Conservation (phyloP, 2,329 filamentous ascomycete species). For the Colletotrichum scovillei region DNA sequence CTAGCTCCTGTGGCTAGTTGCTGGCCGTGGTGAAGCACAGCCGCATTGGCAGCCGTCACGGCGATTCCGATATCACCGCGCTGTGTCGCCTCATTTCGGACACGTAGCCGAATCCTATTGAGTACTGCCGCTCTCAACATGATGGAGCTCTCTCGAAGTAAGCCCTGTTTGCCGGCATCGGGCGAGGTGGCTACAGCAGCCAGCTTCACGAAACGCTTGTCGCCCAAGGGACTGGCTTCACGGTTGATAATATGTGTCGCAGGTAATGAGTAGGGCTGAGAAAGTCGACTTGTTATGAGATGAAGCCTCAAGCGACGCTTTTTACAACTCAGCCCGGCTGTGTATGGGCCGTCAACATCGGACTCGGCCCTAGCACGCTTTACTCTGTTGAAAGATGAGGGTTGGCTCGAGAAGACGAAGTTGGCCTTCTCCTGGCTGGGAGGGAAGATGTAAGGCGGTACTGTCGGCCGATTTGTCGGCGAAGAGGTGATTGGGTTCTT, state of each 20-base stretch:
- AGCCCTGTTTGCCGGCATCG: conserved; percentile 49
- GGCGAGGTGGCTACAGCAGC: conserved; percentile 49
- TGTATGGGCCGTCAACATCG: conserved; percentile 70
- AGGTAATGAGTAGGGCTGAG: conserved; percentile 75
- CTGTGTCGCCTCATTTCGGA: conserved; percentile 51
- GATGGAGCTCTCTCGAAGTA: conserved; percentile 59
- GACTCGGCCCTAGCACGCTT: conserved; percentile 54
- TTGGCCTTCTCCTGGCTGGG: background rate
- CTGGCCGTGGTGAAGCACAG: conserved; percentile 48
- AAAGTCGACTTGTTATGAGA: conserved; percentile 77
- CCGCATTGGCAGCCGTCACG: conserved; percentile 46
- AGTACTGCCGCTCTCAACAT: conserved; percentile 74
- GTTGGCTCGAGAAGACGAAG: conserved; percentile 19
- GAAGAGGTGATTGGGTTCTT: background rate
- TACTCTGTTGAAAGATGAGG: background rate
- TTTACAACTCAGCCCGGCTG: conserved; percentile 65
- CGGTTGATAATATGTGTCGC: conserved; percentile 77
- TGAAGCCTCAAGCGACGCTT: conserved; percentile 73
- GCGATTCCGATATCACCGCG: conserved; percentile 46
- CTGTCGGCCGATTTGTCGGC: background rate
- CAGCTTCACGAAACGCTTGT: conserved; percentile 61
- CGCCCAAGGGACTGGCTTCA: conserved; percentile 57
- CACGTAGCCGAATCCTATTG: conserved; percentile 66
- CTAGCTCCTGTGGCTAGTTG: conserved; percentile 46
- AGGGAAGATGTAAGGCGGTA: background rate